Evolutionary conservation across 371 early-diverging fungal species (phyloP).

Genomic region (Apophysomyces variabilis): DNA sequence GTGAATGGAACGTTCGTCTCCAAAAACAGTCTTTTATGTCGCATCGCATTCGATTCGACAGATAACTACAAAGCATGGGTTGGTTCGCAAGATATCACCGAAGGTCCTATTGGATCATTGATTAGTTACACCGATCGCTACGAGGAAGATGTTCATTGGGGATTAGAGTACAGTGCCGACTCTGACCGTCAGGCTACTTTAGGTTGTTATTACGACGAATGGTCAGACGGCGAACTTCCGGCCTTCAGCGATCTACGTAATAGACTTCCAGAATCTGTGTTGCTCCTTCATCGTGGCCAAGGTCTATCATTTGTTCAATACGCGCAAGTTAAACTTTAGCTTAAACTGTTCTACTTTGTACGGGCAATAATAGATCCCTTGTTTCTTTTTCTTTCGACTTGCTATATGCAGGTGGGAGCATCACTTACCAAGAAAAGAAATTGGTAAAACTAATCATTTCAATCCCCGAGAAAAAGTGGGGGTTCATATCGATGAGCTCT

Average conservation of each 20-base stretch:
- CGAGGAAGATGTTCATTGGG: conserved; percentile 36
- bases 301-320: conserved; percentile 34
- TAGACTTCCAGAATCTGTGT: conserved; percentile 24
- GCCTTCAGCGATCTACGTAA: conserved; percentile 37
- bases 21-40: conserved; percentile 48
- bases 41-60: conserved; percentile 30
- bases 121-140: conserved; percentile 42
- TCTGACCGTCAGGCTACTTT: conserved; percentile 29
- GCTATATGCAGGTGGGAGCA: no score
- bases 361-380: no score
- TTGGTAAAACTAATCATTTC: no score
- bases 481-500: no score
- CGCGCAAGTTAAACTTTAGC: conserved; percentile 1
- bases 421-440: no score
- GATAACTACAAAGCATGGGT: conserved; percentile 24
- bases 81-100: conserved; percentile 13
- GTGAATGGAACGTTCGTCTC: conserved; percentile 26
- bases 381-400: no score
- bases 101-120: conserved; percentile 23
- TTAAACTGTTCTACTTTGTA: not conserved
- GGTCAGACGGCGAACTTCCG: conserved; percentile 41
- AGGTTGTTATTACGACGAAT: conserved; percentile 53
- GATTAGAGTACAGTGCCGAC: conserved; percentile 34
- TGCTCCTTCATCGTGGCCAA: conserved; percentile 34
- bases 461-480: no score